Evolutionary conservation across 805 yeast species (phyloP).

Genomic region (Ogataea salicorniae): DNA sequence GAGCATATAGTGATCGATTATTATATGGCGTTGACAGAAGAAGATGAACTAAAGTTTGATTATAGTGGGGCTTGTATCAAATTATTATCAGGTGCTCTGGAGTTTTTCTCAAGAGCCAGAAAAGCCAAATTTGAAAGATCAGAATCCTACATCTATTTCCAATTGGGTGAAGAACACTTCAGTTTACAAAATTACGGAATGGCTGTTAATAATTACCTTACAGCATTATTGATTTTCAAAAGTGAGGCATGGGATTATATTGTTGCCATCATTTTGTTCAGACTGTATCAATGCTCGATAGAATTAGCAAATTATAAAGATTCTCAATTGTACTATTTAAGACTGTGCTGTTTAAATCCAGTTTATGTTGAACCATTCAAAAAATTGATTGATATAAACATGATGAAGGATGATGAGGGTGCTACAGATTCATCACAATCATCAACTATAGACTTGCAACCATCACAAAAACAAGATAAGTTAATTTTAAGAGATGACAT

Average conservation of each 20-base stretch:
- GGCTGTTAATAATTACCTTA: constrained; percentile 39
- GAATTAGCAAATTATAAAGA: constrained; percentile 29
- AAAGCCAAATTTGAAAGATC: constrained; percentile 33
- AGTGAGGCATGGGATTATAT: constrained; percentile 39
- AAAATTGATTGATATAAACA: constrained; percentile 3
- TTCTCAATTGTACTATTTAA: constrained; percentile 29
- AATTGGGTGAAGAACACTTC: constrained; percentile 46
- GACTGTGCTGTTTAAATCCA: constrained; percentile 26
- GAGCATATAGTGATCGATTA: constrained; percentile 13
- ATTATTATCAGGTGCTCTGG: constrained; percentile 33
- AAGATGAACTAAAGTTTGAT: constrained; percentile 19
- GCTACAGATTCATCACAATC: not conserved
- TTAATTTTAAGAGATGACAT: constrained; percentile 15
- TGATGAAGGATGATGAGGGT: constrained; percentile 1
- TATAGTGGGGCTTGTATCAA: constrained; percentile 19
- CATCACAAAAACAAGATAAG: constrained; percentile 1
- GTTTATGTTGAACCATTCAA: constrained; percentile 3
- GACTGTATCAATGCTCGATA: constrained; percentile 36
- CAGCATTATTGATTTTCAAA: constrained; percentile 33
- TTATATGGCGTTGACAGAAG: constrained; percentile 24
- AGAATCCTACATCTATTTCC: constrained; percentile 40
- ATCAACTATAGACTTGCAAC: not conserved
- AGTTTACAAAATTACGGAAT: constrained; percentile 30
- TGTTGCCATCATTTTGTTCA: constrained; percentile 29
- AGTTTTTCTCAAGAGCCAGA: constrained; percentile 33